A percentile compares a stretch with the other conserved stretches of the same genome.
phyloP scores from a whole-genome alignment of 345 rosid genomes.

The Raphanus raphanistrum region DNA sequence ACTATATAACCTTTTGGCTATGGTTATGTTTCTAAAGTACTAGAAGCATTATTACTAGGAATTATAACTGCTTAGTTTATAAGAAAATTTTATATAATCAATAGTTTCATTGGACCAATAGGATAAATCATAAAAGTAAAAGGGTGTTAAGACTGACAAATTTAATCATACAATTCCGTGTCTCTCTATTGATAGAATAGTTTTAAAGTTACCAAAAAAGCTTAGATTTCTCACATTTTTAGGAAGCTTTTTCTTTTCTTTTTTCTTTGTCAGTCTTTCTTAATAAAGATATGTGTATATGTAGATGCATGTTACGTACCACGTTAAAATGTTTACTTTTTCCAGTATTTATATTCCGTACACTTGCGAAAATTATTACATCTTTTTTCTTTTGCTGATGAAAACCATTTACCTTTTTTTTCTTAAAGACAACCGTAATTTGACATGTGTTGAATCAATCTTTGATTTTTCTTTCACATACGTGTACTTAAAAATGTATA shows the following conservation, averaged over 20 bases:
- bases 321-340: conserved; percentile 35
- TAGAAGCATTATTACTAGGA: conserved; percentile 1
- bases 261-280: conserved; percentile 35
- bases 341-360: conserved; percentile 37
- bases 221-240: conserved; percentile 37
- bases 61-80: background rate
- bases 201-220: conserved; percentile 34
- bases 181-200: conserved; percentile 34
- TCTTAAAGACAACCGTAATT: background rate
- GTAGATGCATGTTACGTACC: conserved; percentile 38
- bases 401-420: background rate
- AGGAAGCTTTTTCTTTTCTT: conserved; percentile 31
- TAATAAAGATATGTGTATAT: conserved; percentile 37
- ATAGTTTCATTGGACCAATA: conserved; percentile 22
- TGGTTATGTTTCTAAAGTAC: conserved; percentile 13
- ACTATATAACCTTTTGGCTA: conserved; percentile 9
- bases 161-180: conserved; percentile 42
- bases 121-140: conserved; percentile 34
- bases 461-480: background rate
- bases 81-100: background rate
- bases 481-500: background rate
- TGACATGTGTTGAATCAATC: background rate
- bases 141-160: conserved; percentile 27
- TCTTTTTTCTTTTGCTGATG: background rate
- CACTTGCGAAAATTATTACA: conserved; percentile 13